Base-by-base conservation (phyloP, 805 yeast genomes). In the Metschnikowia kofuensis region DNA sequence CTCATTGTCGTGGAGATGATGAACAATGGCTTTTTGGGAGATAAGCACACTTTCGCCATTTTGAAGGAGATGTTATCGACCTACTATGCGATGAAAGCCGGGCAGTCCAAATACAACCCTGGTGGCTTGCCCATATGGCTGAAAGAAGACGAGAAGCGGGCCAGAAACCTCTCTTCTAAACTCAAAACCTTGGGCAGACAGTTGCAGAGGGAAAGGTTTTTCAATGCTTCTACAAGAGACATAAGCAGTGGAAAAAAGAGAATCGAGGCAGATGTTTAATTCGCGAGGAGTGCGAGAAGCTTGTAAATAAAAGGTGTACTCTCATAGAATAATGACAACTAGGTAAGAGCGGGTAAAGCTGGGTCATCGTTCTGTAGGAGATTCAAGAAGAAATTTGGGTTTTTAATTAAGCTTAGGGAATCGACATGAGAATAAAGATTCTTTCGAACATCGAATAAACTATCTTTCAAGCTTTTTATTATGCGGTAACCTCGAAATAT, bases 21-120 rank as follows among this genome's bases (percentile, higher is more conserved):
- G 31, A 69, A 70, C 49, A 70, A 69, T 50, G 78, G 78, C 26
- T 70, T 69, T 47, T 44, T 49, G 26, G 78, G 78, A 2, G 70
- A 73, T 45, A 36, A 60, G 29, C 45, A 51, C 29, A 73, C 78
- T 1, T 68, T 67, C 49, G 63, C 66, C 36, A 65, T 70, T 27
- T 45, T 73, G 38, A 68, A 65, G 50, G 65, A 64, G 44, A 66
- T 72, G 6, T 56, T 72, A 27, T 44, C 61, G 35, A 72, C 71
- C 38, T 70, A 72, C 48, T 61, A 68, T 49, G 53, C 60, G 15
- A 54, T 71, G 49, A 67, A 69, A 46, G 58, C 58, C 59, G 73
- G 71, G 7, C 61, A 61, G 45, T 51, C 63, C 27, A 45, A 40
- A 38, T 53, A 59, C 42, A 64, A 61, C 38, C 53, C 53, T 1